Base-by-base conservation (phyloP, 108 stramenopile species). In the Nitzschia putrida region DNA sequence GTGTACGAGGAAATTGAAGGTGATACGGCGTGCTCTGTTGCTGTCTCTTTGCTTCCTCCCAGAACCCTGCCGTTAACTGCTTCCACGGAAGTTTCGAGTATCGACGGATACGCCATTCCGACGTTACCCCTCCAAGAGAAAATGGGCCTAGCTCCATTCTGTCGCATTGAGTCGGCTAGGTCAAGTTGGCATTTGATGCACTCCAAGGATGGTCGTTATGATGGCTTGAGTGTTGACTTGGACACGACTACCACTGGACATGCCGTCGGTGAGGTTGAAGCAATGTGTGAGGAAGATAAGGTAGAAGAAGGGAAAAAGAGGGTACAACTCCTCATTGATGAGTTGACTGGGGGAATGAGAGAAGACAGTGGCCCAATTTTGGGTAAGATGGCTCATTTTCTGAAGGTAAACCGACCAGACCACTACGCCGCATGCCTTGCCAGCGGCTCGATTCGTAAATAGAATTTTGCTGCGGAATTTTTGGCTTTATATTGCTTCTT, bases 1-100 rank as follows among this genome's bases (percentile, higher is more conserved):
- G 77, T 83, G 9, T 86, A 86, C 53, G 77, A 83, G 66, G 85
- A 86, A 73, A 57, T 81, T 16, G 75, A 74, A 54, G 85, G 80
- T 0, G 43, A 66, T 8, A 57, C 64, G 41, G 85, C 82, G 2
- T 21, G 80, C 44, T 3, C 68, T 34, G 55, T 41, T 6, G 77
- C 78, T 22, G 24, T 58, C 14, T 47, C 26, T 0, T 12, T 65
- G 18, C 43, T 77, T 6, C 14, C 38, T 11, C 20, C 18, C 1
- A 50, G 49, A 20, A 23, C 21, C 8, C 0, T 2, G 13, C 20
- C 29, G 4, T 4, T 3, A 34, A 34, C 29, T 34, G 29, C 29
- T 34, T 4, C 29, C 29, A 3, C 29, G 4, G 13, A 29, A 5
- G 26, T 22, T 14, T 24, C n/a, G 2, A 53, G 53, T 13, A 63